Base-by-base conservation (phyloP, 2,329 filamentous ascomycete species). In the Aspergillus quadricinctus region DNA sequence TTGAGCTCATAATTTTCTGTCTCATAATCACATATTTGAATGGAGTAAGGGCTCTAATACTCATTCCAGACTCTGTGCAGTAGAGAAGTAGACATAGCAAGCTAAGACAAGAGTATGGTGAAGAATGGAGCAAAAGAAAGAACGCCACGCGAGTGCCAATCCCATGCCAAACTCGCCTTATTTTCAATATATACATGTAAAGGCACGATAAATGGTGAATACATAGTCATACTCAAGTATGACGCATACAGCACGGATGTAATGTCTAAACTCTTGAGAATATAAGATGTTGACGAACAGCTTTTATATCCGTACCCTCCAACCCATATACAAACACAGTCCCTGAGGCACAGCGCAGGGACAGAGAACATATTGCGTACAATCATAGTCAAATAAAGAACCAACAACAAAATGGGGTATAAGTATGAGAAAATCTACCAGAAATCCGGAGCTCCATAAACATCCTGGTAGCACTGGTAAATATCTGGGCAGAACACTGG, bases 401-500 rank as follows among this genome's bases (percentile, higher is more conserved):
- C 46, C 11, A 45, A 56, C 29, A 37, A 50, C 23, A 53, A 52
- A 37, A 52, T 53, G 61, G 57, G 55, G 57, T 59, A 61, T 63
- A 61, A 60, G 52, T 57, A 60, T 56, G 58, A 61, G 37, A 59
- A 61, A 46, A 14, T 46, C 57, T 56, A 65, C 62, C 61, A 64
- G 57, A 63, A 63, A 48, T 60, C 63, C 19, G 59, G 55, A 27
- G 57, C 61, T 1, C 84, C 84, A 61, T 83, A 88, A 29, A 82
- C 77, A 31, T 84, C 80, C 70, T 85, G 87, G 69, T 87, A 87
- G 66, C 85, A 88, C 11, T 81, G 78, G 48, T 76, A 71, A 3
- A 81, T 80, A 23, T 76, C 73, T 1, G 85, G 85, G 63, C 84
- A 88, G 60, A 84, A 64, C 14, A 64, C 62, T 6, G 62, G 50